These are phyloP conservation scores for Diplocarpon rosae DNA, from an alignment of 2,329 filamentous ascomycete species.

Conservation along the genomic window DNA sequence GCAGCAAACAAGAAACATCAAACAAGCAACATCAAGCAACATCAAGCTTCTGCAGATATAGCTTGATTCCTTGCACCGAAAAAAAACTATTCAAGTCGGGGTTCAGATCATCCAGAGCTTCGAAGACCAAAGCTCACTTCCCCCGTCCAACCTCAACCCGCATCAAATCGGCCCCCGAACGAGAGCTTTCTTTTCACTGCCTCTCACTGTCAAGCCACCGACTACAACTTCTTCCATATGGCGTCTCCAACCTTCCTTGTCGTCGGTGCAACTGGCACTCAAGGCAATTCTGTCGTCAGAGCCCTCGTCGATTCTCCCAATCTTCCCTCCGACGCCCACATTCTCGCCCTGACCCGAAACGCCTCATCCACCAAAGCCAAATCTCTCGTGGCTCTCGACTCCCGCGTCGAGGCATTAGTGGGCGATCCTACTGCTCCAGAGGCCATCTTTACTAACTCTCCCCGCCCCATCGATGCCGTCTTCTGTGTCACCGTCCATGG, in stretches of 20 bases:
- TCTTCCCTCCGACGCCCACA: constrained; percentile 6
- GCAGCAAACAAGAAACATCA: too few relatives aligned
- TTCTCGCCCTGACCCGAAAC: constrained; percentile 46
- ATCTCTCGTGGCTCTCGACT: constrained; percentile 29
- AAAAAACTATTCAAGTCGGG: too few relatives aligned
- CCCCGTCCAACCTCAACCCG: too few relatives aligned
- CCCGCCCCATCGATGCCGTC: constrained; percentile 38
- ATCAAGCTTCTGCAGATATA: too few relatives aligned
- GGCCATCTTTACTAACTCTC: constrained; percentile 35
- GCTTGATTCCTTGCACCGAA: too few relatives aligned
- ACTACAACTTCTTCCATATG: constrained; percentile 11
- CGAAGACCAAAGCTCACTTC: too few relatives aligned
- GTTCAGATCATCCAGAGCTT: too few relatives aligned
- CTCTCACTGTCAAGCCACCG: too few relatives aligned
- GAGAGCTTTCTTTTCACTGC: too few relatives aligned
- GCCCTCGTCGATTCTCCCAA: constrained; percentile 28
- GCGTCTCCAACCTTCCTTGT: constrained; percentile 28
- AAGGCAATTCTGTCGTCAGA: constrained; percentile 28
- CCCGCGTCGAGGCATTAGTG: constrained; percentile 38
- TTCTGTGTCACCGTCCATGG: constrained; percentile 36
- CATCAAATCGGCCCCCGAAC: too few relatives aligned
- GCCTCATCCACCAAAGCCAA: constrained; percentile 38
- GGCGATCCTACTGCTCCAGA: constrained; percentile 39
- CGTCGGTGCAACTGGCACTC: constrained; percentile 28
- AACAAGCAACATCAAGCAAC: too few relatives aligned